Conservation (phyloP, 306 rosid genomes). For the Delonix regia region DNA sequence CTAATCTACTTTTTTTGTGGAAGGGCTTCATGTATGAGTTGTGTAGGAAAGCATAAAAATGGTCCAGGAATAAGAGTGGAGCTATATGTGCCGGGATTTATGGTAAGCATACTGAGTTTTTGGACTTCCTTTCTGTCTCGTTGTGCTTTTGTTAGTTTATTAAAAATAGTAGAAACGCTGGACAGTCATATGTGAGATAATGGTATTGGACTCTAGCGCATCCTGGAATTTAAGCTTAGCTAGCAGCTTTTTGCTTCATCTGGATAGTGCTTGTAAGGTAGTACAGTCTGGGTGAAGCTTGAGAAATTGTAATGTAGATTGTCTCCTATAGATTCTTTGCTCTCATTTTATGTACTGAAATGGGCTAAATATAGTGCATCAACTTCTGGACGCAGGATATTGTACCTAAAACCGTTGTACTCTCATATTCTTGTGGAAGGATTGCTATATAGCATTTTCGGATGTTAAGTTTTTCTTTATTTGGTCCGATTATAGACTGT, state of each 20-base stretch:
- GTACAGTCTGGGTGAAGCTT: background rate
- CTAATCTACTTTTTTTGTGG: background rate
- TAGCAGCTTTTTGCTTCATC: constrained; percentile 18
- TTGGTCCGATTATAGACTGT: background rate
- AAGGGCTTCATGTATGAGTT: constrained; percentile 13
- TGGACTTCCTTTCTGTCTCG: constrained; percentile 20
- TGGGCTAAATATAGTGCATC: background rate
- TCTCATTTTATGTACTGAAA: background rate
- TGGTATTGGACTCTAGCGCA: constrained; percentile 29
- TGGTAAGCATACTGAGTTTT: constrained; percentile 30
- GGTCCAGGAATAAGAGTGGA: constrained; percentile 24
- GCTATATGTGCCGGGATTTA: constrained; percentile 29
- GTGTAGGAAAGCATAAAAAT: constrained; percentile 36
- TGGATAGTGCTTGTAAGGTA: background rate
- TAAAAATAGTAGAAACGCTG: background rate
- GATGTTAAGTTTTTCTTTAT: background rate
- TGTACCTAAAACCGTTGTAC: background rate
- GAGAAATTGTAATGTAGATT: background rate
- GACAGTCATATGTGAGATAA: background rate
- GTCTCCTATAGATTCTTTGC: background rate
- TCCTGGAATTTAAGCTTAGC: background rate
- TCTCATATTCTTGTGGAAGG: background rate
- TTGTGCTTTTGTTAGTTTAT: background rate
- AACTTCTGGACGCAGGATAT: background rate
- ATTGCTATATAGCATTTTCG: no score